Evolutionary conservation across 2,329 filamentous ascomycete genomes (phyloP), one percentile per base, ranked within the genome.

Genomic region (Sporothrix euskadiensis): DNA sequence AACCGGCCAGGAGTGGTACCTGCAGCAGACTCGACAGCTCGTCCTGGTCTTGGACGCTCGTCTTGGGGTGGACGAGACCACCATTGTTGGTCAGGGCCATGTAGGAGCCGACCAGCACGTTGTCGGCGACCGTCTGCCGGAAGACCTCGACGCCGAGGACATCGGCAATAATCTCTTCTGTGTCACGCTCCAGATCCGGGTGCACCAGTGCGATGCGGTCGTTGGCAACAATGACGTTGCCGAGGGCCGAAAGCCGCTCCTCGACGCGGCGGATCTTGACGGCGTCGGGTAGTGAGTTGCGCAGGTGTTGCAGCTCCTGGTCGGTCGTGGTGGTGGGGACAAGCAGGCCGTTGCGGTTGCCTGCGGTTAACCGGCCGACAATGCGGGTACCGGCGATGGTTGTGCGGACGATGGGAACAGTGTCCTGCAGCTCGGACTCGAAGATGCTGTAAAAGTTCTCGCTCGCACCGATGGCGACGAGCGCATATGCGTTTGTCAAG

Each of bases 361-460:
- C 96, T 81, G 95, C 92, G 78, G 96, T 98, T 85, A 99, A 88
- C 78, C 96, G 91, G 74, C 96, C 96, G 80, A 99, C 92, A 83
- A 99, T 99, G 80, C 96, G 90, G 54, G 95, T 98, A 78, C 96
- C 96, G 76, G 94, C 94, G 82, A 99, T 98, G 74, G 95, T 98
- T 78, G 94, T 94, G 84, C 96, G 93, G 84, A 94, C 96, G 83
- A 98, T 98, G 78, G 96, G 96, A 79, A 99, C 95, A 76, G 98
- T 90, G 85, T 98, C 96, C 86, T 97, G 94, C 75, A 99, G 88
- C 86, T 99, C 96, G 76, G 95, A 91, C 87, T 99, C 96, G 85
- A 99, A 98, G 82, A 98, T 89, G 86, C 93, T 94, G 90, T 98
- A 98, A 84, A 99, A 99, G 89, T 98, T 98, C 87, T 98, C 94